phyloP scores from a whole-genome alignment of 345 rosid genomes.

The Eucalyptus leucophloia region DNA sequence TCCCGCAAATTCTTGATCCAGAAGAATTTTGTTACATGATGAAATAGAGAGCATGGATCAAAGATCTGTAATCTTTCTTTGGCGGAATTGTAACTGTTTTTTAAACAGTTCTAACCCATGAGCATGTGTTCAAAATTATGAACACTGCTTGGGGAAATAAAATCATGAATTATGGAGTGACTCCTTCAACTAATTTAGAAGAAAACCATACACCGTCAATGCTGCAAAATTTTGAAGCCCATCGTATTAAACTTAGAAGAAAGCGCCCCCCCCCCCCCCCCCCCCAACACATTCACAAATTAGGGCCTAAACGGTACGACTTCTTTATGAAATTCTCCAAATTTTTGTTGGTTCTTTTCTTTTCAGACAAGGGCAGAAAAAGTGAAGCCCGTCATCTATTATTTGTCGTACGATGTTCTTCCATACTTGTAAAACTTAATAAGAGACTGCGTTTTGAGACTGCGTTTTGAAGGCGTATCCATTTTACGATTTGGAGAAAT shows the following conservation, averaged over 20 bases:
- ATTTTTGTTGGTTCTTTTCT: neutral
- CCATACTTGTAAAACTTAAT: neutral
- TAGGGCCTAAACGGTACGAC: neutral
- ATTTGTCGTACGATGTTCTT: neutral
- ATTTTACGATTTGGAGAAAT: neutral
- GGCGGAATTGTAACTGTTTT: neutral
- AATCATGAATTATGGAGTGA: neutral
- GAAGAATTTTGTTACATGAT: neutral
- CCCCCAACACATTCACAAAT: neutral
- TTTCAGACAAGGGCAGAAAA: neutral
- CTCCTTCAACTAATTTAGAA: neutral
- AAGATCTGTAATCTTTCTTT: neutral
- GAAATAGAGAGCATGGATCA: neutral
- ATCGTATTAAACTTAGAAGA: neutral
- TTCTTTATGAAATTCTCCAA: neutral
- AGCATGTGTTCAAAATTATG: neutral
- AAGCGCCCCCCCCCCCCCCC: neutral
- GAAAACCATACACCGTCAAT: neutral
- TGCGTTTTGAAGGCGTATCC: neutral
- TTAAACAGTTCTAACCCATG: neutral
- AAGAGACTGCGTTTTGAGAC: neutral
- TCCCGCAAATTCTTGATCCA: slow-evolving; percentile 10
- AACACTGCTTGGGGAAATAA: neutral
- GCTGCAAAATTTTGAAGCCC: neutral
- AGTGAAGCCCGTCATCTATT: neutral